phyloP scores from a whole-genome alignment of 768 basidiomycete genomes.

The Leccinum ochraceum region DNA sequence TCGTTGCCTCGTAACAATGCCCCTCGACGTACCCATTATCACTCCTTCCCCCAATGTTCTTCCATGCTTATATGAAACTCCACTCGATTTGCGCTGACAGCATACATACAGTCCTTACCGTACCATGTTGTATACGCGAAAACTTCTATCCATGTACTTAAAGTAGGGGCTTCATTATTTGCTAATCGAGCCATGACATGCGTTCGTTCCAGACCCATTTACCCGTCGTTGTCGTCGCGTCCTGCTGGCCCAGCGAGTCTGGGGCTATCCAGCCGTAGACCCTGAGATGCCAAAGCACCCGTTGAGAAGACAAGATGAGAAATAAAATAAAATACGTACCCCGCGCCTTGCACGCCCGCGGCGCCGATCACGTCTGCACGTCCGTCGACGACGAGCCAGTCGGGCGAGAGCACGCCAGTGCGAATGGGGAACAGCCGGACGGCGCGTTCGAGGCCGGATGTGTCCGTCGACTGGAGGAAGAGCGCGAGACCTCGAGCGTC shows the following conservation, averaged over 20 bases:
- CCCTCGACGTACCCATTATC: not conserved
- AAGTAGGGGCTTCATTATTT: conserved; percentile 23
- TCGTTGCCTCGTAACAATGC: not conserved
- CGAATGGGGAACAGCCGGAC: conserved; percentile 79
- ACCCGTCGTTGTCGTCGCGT: not conserved
- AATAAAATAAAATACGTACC: conserved; percentile 46
- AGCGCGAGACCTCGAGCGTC: conserved; percentile 39
- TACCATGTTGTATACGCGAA: conserved; percentile 27
- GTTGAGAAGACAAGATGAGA: not conserved
- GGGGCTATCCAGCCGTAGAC: conserved; percentile 24
- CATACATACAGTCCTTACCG: conserved; percentile 27
- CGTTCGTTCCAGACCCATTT: conserved; percentile 48
- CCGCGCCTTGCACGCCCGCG: conserved; percentile 74
- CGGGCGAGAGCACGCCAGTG: conserved; percentile 74
- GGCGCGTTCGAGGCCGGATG: conserved; percentile 62
- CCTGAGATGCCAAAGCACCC: conserved; percentile 7
- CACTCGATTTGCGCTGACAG: conserved; percentile 2
- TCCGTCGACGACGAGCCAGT: conserved; percentile 69
- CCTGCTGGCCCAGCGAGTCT: conserved; percentile 24
- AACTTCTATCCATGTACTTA: conserved; percentile 24
- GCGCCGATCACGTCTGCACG: conserved; percentile 60
- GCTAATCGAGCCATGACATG: conserved; percentile 51
- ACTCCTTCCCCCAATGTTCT: conserved; percentile 3
- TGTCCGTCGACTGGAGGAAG: conserved; percentile 62
- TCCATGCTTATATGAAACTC: conserved; percentile 21